These are phyloP conservation scores for Spinacia oleracea DNA, from an alignment of 179 eudicot species.

Conservation along the genomic window DNA sequence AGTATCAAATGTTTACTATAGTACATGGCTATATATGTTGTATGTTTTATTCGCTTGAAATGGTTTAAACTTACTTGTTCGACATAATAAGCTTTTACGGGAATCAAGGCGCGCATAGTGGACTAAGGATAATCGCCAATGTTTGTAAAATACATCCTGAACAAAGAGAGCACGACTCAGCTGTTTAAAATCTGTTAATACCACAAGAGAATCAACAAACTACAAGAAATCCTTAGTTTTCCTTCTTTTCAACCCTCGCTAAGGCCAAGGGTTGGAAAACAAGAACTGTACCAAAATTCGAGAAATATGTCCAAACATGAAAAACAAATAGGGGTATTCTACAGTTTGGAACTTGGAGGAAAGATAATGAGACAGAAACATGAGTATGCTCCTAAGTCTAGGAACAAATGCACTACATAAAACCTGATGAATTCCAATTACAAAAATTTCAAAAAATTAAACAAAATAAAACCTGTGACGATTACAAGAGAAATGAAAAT, in stretches of 20 bases:
- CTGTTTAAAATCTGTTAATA: neutral
- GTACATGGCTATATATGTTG: no score
- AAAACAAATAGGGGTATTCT: constrained; percentile 12
- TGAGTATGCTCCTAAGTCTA: constrained; percentile 20
- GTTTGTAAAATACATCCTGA: no score
- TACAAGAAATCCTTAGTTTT: neutral
- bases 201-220: neutral
- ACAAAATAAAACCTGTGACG: constrained; percentile 25
- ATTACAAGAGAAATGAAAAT: constrained; percentile 24
- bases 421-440: constrained; percentile 15
- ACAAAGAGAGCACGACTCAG: neutral
- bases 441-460: neutral
- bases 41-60: no score
- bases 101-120: constrained; percentile 40
- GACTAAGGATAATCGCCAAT: no score
- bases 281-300: constrained; percentile 17
- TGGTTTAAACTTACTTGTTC: no score
- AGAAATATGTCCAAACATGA: constrained; percentile 2
- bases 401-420: constrained; percentile 4
- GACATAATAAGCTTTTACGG: no score
- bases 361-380: constrained; percentile 1
- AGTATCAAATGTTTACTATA: no score
- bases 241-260: neutral
- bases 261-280: no score
- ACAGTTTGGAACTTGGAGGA: constrained; percentile 3